Evolutionary conservation across 345 rosid species (phyloP).

Genomic region (Salix udensis): DNA sequence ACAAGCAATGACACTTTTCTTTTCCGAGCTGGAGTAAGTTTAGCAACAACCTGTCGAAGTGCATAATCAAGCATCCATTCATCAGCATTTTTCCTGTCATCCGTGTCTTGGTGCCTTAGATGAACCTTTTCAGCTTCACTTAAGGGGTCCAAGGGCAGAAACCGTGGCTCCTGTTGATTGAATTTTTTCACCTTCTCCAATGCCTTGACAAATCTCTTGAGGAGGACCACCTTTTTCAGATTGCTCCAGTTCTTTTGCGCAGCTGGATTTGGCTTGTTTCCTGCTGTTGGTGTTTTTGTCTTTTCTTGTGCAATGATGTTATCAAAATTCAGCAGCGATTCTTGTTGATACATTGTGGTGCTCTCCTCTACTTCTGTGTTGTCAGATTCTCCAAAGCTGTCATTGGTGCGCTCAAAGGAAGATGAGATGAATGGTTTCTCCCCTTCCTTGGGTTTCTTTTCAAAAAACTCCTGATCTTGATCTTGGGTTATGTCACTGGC

Average conservation of each 20-base stretch:
- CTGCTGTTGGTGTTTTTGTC: conserved; percentile 14
- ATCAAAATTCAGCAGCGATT: conserved; percentile 7
- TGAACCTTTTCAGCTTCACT: conserved; percentile 59
- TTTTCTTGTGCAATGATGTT: background rate
- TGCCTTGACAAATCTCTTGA: conserved; percentile 66
- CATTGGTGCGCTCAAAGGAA: conserved; percentile 11
- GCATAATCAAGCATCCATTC: conserved; percentile 93
- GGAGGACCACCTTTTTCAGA: conserved; percentile 28
- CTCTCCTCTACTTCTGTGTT: conserved; percentile 17
- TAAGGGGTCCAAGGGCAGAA: conserved; percentile 38
- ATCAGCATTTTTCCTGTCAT: conserved; percentile 57
- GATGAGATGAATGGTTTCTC: conserved; percentile 16
- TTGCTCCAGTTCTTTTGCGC: conserved; percentile 22
- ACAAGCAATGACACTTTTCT: conserved; percentile 75
- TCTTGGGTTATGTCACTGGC: conserved; percentile 29
- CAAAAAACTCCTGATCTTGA: conserved; percentile 18
- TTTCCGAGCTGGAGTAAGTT: conserved; percentile 73
- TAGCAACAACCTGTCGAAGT: conserved; percentile 70
- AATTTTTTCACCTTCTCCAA: conserved; percentile 60
- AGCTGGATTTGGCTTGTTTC: conserved; percentile 15
- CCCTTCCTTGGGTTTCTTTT: conserved; percentile 10
- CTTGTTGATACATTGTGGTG: conserved; percentile 7
- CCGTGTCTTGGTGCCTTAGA: conserved; percentile 58
- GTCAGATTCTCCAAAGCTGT: conserved; percentile 22
- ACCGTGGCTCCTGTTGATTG: conserved; percentile 46